phyloP scores from a whole-genome alignment of 768 basidiomycete species.

The Phlegmacium glaucopus region DNA sequence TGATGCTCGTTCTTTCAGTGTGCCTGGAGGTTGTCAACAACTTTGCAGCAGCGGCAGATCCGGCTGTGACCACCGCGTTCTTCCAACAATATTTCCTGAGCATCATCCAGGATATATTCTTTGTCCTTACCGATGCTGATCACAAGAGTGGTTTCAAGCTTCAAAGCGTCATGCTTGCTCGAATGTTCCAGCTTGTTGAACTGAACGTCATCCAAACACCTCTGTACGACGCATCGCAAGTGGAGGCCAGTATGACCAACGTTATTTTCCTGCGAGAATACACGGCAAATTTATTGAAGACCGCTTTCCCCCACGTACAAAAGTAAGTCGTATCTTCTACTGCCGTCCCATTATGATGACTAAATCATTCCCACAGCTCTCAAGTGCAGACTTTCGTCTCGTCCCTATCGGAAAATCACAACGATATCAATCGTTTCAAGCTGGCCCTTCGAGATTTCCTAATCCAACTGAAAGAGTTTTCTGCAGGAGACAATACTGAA shows the following conservation, averaged over 20 bases:
- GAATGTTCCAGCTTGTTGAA: conserved; percentile 92
- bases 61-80: conserved; percentile 82
- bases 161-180: conserved; percentile 87
- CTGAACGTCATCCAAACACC: conserved; percentile 75
- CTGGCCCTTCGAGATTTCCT: conserved; percentile 94
- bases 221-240: conserved; percentile 75
- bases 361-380: conserved; percentile 37
- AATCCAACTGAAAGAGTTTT: conserved; percentile 96
- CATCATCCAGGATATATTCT: conserved; percentile 94
- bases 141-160: conserved; percentile 99
- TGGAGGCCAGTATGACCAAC: conserved; percentile 72
- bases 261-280: conserved; percentile 79
- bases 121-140: conserved; percentile 94
- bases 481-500: conserved; percentile 84
- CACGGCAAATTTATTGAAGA: conserved; percentile 79
- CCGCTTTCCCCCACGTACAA: conserved; percentile 91
- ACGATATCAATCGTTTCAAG: conserved; percentile 89
- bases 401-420: conserved; percentile 67
- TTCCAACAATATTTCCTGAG: conserved; percentile 96
- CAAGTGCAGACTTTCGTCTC: conserved; percentile 71
- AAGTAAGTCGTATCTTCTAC: conserved; percentile 46
- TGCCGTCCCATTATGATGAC: conserved; percentile 11
- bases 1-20: conserved; percentile 44
- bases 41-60: conserved; percentile 74
- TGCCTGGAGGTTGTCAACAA: conserved; percentile 95